These are phyloP conservation scores for Penicillium malachiteum DNA, from an alignment of 495 filamentous ascomycete species.

Conservation along the genomic window DNA sequence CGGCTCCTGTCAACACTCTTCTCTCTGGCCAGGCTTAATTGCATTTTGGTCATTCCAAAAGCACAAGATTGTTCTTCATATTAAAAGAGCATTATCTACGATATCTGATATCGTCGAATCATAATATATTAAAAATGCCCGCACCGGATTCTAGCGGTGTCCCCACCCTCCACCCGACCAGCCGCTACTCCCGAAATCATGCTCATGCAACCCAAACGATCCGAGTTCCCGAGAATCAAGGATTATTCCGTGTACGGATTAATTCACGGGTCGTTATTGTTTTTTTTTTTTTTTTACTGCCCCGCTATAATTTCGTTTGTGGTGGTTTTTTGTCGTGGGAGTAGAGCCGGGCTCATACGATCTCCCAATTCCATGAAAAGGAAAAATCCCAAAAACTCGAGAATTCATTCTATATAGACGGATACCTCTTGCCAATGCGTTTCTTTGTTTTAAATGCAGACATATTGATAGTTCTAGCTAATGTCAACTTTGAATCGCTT, in stretches of 20 bases:
- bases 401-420: conserved; percentile 15
- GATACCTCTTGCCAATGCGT: conserved; percentile 6
- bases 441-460: neutral
- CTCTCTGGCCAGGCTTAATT: conserved; percentile 58
- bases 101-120: conserved; percentile 6
- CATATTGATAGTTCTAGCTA: too few species aligned
- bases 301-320: neutral
- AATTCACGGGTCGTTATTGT: neutral
- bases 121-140: conserved; percentile 6
- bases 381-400: neutral
- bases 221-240: conserved; percentile 3
- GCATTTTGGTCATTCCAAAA: too few species aligned
- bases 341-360: conserved; percentile 18
- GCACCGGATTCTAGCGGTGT: conserved; percentile 6
- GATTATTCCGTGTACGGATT: neutral
- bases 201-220: conserved; percentile 2
- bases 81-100: conserved; percentile 15
- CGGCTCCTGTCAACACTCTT: conserved; percentile 81
- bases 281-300: neutral
- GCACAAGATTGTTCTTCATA: neutral
- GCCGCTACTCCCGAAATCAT: conserved; percentile 2
- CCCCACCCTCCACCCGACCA: conserved; percentile 8
- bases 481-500: too few species aligned
- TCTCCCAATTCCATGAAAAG: neutral
- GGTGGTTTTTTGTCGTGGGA: conserved; percentile 5